A percentile compares a stretch with the other conserved stretches of the same genome.
phyloP scores from a whole-genome alignment of 345 rosid species.

The Hirschfeldia incana region DNA sequence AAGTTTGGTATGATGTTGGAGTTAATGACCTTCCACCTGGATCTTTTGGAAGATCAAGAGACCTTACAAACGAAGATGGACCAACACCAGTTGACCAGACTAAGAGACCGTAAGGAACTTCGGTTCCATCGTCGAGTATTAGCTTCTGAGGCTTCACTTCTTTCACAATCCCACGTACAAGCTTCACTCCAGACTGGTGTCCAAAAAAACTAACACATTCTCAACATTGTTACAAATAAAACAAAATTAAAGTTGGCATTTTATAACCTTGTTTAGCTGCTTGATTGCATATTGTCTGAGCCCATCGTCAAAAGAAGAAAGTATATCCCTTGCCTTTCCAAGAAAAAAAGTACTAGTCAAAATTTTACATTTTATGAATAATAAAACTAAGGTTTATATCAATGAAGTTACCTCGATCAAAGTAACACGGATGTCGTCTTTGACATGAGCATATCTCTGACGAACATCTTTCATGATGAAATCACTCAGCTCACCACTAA shows the following conservation, averaged over 20 bases:
- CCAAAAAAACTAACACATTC: constrained; percentile 7
- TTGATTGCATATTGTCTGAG: constrained; percentile 90
- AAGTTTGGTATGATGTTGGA: background rate
- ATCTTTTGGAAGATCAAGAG: constrained; percentile 80
- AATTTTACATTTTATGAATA: background rate
- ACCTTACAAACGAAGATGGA: constrained; percentile 75
- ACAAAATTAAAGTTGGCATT: background rate
- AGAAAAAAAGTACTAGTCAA: background rate
- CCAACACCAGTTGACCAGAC: constrained; percentile 99
- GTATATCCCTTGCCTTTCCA: constrained; percentile 83
- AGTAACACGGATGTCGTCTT: constrained; percentile 77
- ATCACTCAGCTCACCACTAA: constrained; percentile 94
- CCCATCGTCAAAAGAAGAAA: constrained; percentile 94
- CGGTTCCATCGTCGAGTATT: constrained; percentile 73
- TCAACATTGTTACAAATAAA: background rate
- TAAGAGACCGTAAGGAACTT: constrained; percentile 83
- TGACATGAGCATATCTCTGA: constrained; percentile 66
- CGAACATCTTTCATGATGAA: constrained; percentile 88
- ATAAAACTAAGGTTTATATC: background rate
- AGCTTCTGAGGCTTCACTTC: constrained; percentile 77
- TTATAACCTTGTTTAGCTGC: constrained; percentile 76
- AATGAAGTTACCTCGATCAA: constrained; percentile 65
- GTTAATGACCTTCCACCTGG: constrained; percentile 83
- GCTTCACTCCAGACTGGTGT: constrained; percentile 88
- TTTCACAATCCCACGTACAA: constrained; percentile 91